Conservation (phyloP, 176 grass and related monocot species). For the Aegilops speltoides region DNA sequence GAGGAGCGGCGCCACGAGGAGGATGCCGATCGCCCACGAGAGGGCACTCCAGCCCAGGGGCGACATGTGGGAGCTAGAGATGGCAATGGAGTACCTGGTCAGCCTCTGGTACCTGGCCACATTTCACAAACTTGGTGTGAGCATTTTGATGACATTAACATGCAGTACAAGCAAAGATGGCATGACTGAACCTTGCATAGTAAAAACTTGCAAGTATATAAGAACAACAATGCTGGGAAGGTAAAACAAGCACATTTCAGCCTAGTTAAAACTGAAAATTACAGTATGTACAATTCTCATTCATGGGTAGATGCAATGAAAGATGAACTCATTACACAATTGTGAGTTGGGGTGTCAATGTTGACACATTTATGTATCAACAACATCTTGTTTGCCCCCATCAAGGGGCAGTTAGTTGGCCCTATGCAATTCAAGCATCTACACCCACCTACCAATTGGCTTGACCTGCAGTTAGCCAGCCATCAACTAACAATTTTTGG, state of each 20-base stretch:
- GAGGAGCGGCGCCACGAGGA: conserved; percentile 58
- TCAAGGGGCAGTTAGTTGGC: conserved; percentile 49
- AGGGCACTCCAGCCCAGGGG: conserved; percentile 76
- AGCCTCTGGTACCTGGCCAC: conserved; percentile 75
- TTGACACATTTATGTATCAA: conserved; percentile 41
- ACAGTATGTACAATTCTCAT: not conserved
- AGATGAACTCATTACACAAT: not conserved
- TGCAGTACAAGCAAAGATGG: not conserved
- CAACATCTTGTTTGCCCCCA: conserved; percentile 22
- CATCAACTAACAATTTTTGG: conserved; percentile 1
- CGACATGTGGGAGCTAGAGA: conserved; percentile 52
- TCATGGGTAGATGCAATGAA: not conserved
- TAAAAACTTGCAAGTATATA: not conserved
- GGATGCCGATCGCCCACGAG: conserved; percentile 79
- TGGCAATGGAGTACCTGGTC: conserved; percentile 54
- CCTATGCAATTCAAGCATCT: conserved; percentile 40
- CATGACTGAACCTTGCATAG: not conserved
- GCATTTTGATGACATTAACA: conserved; percentile 7
- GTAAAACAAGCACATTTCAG: not conserved
- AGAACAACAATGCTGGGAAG: not conserved
- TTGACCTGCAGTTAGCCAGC: conserved; percentile 36
- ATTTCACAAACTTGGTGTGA: conserved; percentile 36
- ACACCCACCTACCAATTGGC: conserved; percentile 38
- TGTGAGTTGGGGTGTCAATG: conserved; percentile 40
- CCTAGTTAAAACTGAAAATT: not conserved